These are phyloP conservation scores for Meredithiella fracta DNA, from an alignment of 2,329 filamentous ascomycete genomes.

Conservation along the genomic window DNA sequence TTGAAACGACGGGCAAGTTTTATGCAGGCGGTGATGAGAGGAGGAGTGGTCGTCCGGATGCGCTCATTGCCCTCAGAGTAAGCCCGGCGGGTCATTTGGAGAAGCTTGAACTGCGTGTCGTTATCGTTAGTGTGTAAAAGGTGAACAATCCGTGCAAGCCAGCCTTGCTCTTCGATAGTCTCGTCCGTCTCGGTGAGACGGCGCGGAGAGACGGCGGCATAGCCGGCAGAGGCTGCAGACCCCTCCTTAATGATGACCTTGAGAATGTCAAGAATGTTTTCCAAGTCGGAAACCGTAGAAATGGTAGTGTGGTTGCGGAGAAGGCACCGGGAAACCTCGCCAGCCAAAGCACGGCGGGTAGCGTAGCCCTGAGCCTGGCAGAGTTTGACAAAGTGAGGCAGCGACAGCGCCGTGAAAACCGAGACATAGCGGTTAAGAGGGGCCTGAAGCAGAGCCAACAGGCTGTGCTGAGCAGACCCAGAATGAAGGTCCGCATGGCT, in stretches of 20 bases:
- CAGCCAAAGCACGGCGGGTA: constrained; percentile 77
- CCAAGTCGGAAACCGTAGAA: constrained; percentile 59
- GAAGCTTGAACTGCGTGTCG: constrained; percentile 82
- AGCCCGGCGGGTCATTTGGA: constrained; percentile 74
- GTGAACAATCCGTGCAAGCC: constrained; percentile 85
- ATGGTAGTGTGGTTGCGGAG: constrained; percentile 70
- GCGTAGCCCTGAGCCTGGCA: constrained; percentile 85
- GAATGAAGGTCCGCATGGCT: constrained; percentile 95
- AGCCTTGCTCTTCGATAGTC: constrained; percentile 94
- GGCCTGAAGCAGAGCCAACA: constrained; percentile 77
- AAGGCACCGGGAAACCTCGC: constrained; percentile 70
- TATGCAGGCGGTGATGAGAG: constrained; percentile 75
- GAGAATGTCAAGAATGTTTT: constrained; percentile 75
- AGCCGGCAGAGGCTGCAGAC: constrained; percentile 65
- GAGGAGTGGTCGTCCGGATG: constrained; percentile 87
- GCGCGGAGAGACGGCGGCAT: constrained; percentile 64
- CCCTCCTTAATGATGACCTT: constrained; percentile 90
- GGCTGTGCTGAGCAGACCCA: constrained; percentile 67
- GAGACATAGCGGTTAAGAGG: constrained; percentile 82
- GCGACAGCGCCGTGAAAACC: constrained; percentile 85
- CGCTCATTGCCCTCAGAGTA: constrained; percentile 87
- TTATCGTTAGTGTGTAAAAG: constrained; percentile 71
- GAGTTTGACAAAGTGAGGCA: constrained; percentile 82
- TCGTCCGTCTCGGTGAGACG: constrained; percentile 78
- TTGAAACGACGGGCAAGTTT: constrained; percentile 84